These are phyloP conservation scores for Spirogloea muscicola DNA, from an alignment of 139 green algal species.

Conservation along the genomic window DNA sequence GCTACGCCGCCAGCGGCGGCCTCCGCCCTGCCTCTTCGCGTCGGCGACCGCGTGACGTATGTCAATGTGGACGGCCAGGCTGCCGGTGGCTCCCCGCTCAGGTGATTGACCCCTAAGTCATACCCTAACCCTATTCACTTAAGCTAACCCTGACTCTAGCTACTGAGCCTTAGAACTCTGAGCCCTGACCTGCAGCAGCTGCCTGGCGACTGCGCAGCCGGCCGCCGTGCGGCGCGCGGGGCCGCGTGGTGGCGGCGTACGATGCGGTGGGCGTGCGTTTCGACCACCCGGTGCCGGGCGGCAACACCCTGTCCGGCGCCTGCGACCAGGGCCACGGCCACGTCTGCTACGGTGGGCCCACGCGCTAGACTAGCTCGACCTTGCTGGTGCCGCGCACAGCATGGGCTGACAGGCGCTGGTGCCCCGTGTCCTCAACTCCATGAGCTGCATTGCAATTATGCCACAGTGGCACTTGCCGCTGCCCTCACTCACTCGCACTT, in stretches of 20 bases:
- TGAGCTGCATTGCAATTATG: no score
- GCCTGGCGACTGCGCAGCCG: neutral
- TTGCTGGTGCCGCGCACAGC: no score
- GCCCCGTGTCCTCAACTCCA: no score
- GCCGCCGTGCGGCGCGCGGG: neutral
- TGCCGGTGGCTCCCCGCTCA: neutral
- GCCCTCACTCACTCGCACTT: no score
- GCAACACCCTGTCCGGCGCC: constrained; percentile 9
- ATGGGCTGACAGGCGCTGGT: no score
- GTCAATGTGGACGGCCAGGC: constrained; percentile 2
- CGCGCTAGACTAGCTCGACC: no score
- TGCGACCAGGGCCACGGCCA: constrained; percentile 13
- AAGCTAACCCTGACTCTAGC: neutral
- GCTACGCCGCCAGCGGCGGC: no score
- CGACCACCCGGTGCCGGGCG: constrained; percentile 14
- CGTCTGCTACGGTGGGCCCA: constrained; percentile 18
- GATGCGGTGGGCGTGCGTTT: constrained; percentile 28
- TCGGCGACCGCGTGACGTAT: constrained; percentile 10
- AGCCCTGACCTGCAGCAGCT: neutral
- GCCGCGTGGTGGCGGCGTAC: constrained; percentile 18
- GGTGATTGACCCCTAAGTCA: no score
- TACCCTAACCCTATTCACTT: neutral
- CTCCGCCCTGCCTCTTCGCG: no score
- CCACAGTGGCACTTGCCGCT: no score
- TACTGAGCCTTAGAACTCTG: neutral